Evolutionary conservation across 306 rosid species (phyloP).

Genomic region (Canavalia ensiformis): DNA sequence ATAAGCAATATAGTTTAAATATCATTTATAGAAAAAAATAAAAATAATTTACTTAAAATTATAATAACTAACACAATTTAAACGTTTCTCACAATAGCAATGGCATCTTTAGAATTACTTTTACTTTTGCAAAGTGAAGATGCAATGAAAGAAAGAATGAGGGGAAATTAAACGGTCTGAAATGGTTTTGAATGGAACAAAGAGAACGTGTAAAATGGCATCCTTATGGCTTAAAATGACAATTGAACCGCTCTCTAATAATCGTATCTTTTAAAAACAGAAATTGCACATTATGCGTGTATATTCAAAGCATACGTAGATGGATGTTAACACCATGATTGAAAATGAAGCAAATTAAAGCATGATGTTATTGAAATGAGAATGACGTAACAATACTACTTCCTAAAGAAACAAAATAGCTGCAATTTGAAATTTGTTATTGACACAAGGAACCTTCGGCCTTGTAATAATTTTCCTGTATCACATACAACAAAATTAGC

Average conservation of each 20-base stretch:
- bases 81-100: not conserved
- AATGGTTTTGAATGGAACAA: not conserved
- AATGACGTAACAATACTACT: constrained; percentile 10
- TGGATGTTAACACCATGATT: constrained; percentile 29
- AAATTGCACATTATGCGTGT: not conserved
- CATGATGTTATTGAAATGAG: constrained; percentile 32
- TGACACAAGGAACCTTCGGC: not conserved
- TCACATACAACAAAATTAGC: not conserved
- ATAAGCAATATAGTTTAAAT: no score
- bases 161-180: not conserved
- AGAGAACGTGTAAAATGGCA: constrained; percentile 12
- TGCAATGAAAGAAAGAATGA: not conserved
- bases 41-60: not conserved
- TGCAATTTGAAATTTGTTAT: not conserved
- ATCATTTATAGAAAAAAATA: no score
- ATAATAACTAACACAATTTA: not conserved
- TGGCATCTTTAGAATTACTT: not conserved
- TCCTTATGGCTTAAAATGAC: not conserved
- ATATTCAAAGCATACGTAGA: constrained; percentile 1
- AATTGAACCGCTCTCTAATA: not conserved
- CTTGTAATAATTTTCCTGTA: not conserved
- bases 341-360: constrained; percentile 18
- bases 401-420: constrained; percentile 2
- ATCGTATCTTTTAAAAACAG: not conserved
- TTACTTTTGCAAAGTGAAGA: constrained; percentile 1